These are phyloP conservation scores for Lanmaoa rubissima DNA, from an alignment of 768 basidiomycete genomes.

Conservation along the genomic window DNA sequence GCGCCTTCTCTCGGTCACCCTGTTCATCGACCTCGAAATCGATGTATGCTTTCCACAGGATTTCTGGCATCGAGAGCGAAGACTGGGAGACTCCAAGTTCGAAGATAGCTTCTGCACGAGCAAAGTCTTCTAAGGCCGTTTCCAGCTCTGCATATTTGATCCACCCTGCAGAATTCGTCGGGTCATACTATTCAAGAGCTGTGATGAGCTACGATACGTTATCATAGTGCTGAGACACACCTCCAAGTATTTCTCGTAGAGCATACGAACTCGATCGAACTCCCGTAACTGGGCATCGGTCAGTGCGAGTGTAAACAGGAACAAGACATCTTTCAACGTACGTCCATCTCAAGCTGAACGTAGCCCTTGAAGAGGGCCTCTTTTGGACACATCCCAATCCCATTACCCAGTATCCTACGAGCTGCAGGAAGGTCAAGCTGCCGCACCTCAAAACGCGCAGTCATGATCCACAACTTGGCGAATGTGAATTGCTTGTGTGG, in stretches of 20 bases:
- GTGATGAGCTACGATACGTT: neutral
- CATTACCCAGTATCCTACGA: constrained; percentile 83
- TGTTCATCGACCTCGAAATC: constrained; percentile 92
- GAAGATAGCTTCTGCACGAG: constrained; percentile 90
- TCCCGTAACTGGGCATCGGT: constrained; percentile 67
- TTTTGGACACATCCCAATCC: constrained; percentile 95
- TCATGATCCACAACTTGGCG: constrained; percentile 93
- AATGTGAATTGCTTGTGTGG: constrained; percentile 98
- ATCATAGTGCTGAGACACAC: constrained; percentile 37
- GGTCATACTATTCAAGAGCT: constrained; percentile 59
- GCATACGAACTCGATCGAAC: constrained; percentile 86
- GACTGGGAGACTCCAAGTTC: constrained; percentile 85
- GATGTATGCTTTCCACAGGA: constrained; percentile 93
- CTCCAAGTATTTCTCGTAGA: constrained; percentile 95
- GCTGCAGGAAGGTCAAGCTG: constrained; percentile 79
- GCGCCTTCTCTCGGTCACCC: constrained; percentile 81
- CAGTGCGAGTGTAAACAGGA: constrained; percentile 3
- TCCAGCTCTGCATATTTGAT: constrained; percentile 95
- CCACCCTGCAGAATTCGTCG: constrained; percentile 91
- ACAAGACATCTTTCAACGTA: constrained; percentile 33
- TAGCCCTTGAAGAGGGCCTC: constrained; percentile 95
- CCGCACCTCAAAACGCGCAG: constrained; percentile 89
- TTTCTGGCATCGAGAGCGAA: constrained; percentile 91
- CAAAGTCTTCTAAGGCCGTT: constrained; percentile 79
- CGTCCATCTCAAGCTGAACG: constrained; percentile 90